Evolutionary conservation across 441 rosid genomes (phyloP).

Genomic region (Populus hybrid): DNA sequence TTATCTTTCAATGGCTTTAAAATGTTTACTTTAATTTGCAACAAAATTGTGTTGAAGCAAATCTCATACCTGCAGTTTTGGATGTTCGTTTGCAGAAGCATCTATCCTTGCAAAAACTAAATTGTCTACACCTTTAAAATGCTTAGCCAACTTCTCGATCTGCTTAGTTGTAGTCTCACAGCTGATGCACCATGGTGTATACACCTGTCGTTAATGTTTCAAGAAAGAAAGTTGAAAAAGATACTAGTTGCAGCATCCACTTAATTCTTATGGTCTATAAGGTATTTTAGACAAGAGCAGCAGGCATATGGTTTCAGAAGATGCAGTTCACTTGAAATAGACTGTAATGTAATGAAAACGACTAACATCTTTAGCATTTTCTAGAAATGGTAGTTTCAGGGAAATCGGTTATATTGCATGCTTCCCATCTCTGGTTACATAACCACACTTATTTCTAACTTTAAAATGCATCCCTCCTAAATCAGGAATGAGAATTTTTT

Average conservation of each 20-base stretch:
- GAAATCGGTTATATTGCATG: not conserved
- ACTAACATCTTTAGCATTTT: not conserved
- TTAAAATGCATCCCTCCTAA: not conserved
- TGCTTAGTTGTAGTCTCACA: slow-evolving; percentile 77
- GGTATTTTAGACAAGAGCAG: not conserved
- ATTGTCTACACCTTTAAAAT: slow-evolving; percentile 65
- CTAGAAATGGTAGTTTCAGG: not conserved
- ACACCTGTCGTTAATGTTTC: slow-evolving; percentile 47
- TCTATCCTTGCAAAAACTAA: slow-evolving; percentile 79
- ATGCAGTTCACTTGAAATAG: not conserved
- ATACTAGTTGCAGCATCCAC: not conserved
- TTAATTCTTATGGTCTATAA: not conserved
- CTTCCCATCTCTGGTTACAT: not conserved
- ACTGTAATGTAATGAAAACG: not conserved
- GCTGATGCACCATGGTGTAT: slow-evolving; percentile 81
- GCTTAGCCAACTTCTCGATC: slow-evolving; percentile 80
- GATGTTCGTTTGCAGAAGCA: slow-evolving; percentile 87
- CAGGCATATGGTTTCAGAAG: not conserved
- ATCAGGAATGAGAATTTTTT: not conserved
- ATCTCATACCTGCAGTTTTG: slow-evolving; percentile 55
- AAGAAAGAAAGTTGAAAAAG: not conserved
- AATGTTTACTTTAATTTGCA: not conserved
- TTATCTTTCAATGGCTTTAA: not conserved
- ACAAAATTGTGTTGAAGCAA: not conserved
- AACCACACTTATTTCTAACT: not conserved